Evolutionary conservation across 306 rosid species (phyloP).

Genomic region (Carpinus fangiana): DNA sequence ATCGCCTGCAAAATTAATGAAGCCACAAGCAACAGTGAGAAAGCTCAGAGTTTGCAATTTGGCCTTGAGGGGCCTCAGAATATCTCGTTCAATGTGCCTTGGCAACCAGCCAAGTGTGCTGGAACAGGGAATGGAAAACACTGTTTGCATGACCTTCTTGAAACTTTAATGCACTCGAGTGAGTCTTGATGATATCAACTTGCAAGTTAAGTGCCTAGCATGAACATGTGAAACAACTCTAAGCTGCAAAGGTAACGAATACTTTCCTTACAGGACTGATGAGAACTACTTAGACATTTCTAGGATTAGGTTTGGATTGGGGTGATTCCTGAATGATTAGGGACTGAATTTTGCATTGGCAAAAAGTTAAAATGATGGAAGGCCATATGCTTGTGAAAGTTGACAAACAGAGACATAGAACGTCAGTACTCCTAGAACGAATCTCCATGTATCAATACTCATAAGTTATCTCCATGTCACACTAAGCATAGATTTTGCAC

Average conservation of each 20-base stretch:
- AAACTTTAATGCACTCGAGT: not conserved
- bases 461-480: not conserved
- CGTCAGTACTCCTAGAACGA: too few species aligned
- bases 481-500: not conserved
- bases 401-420: not conserved
- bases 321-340: not conserved
- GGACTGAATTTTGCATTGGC: not conserved
- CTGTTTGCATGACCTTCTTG: not conserved
- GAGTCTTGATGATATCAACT: not conserved
- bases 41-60: not conserved
- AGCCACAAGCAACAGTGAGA: not conserved
- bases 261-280: not conserved
- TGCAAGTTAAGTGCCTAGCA: not conserved
- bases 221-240: not conserved
- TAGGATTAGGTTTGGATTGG: not conserved
- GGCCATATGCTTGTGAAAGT: not conserved
- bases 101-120: not conserved
- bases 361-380: not conserved
- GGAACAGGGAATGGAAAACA: not conserved
- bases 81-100: not conserved
- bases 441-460: not conserved
- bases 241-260: not conserved
- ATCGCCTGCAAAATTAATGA: not conserved
- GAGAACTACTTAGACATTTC: not conserved
- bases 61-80: not conserved